Percentiles rank a stretch among this genome's conserved stretches.
These are phyloP conservation scores for Sporothrix luriei DNA, from an alignment of 2,329 filamentous ascomycete genomes.

Conservation along the genomic window DNA sequence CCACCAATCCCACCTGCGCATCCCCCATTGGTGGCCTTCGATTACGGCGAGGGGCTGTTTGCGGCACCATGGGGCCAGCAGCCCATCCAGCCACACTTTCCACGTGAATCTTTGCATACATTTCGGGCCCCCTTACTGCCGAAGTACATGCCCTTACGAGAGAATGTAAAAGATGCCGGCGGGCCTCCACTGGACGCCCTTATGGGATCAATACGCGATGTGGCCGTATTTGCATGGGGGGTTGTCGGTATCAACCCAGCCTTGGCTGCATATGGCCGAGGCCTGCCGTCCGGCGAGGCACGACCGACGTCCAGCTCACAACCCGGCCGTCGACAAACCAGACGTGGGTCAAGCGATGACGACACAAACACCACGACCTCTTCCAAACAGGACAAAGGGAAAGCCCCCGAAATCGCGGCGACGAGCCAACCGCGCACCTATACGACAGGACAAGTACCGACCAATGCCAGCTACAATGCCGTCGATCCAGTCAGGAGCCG, in stretches of 20 bases:
- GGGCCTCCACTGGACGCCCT: constrained; percentile 64
- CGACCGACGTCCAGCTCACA: constrained; percentile 50
- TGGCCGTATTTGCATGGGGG: constrained; percentile 86
- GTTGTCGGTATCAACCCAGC: constrained; percentile 78
- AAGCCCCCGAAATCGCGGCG: background rate
- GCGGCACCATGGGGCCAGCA: constrained; percentile 78
- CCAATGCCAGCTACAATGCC: background rate
- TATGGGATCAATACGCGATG: constrained; percentile 79
- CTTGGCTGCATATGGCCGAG: constrained; percentile 64
- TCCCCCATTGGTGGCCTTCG: constrained; percentile 51
- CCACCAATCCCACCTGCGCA: constrained; percentile 66
- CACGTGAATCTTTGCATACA: constrained; percentile 49
- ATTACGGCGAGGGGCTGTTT: constrained; percentile 66
- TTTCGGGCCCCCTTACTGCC: constrained; percentile 50
- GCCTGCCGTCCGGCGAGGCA: constrained; percentile 64
- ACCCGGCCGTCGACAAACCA: background rate
- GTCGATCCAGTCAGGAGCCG: background rate
- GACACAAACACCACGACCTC: background rate
- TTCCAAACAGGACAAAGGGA: background rate
- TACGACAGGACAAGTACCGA: background rate
- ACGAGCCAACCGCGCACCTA: background rate
- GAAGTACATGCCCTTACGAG: constrained; percentile 50
- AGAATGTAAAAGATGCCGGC: constrained; percentile 50
- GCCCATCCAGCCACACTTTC: constrained; percentile 57
- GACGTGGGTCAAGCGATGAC: background rate